Base-by-base conservation (phyloP, 2,329 filamentous ascomycete genomes). In the Colletotrichum ledebouriae region DNA sequence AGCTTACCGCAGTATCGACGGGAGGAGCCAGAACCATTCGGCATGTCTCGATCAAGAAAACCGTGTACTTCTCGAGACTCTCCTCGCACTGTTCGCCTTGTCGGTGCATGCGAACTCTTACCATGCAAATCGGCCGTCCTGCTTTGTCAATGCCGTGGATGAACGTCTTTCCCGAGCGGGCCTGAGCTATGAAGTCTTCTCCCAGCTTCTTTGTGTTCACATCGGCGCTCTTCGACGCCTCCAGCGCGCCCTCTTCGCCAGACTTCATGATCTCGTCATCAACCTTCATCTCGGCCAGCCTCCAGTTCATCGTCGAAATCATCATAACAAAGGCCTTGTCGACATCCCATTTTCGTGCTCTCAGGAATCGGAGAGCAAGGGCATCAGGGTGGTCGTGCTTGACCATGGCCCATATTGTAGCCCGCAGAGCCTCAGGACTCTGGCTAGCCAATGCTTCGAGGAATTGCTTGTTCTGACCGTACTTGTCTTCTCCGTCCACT, bases 371-470 rank as follows among this genome's bases (percentile, higher is more conserved):
- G 65, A 97, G 82, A 15, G 95, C 82, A 17, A 97, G 83, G 2
- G 91, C 92, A 80, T 99, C 96, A 0, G 96, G 96, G 76, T 98
- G 89, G 76, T 99, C 96, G 75, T 96, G 91, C 83, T 98, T 99
- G 67, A 95, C 88, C 94, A 98, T 97, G 72, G 83, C 87, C 96
- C 96, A 98, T 76, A 98, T 92, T 0, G 94, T 90, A 15, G 86
- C 84, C 59, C 94, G 89, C 72, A 99, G 88, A 49, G 91, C 86
- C 74, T 97, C 93, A 0, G 95, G 93, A 0, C 89, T 86, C 75
- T 92, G 87, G 68, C 87, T 93, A 56, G 91, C 90, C 10, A 99
- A 80, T 0, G 94, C 93, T 46, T 95, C 89, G 73, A 93, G 88
- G 80, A 94, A 98, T 57, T 94, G 90, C 80, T 95, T 96, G 42